Percentiles rank a stretch among this genome's conserved stretches.
phyloP scores from a whole-genome alignment of 441 rosid species.

The Theobroma grandiflorum region DNA sequence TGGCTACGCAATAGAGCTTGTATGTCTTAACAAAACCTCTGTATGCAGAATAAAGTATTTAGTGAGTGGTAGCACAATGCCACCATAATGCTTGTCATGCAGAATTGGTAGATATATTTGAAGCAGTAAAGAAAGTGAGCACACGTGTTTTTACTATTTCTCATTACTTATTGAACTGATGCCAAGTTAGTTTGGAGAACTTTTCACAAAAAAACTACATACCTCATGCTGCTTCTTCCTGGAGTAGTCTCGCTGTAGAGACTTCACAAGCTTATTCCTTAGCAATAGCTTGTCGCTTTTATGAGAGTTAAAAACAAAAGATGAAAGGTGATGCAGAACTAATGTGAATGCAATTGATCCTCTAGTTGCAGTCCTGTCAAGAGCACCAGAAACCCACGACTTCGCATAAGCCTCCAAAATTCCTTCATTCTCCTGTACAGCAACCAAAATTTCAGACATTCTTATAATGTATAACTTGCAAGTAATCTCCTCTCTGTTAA shows the following conservation, averaged over 20 bases:
- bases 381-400: constrained; percentile 81
- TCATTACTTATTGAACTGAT: neutral
- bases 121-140: neutral
- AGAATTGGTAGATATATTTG: neutral
- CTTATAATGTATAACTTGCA: neutral
- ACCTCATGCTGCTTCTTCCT: constrained; percentile 75
- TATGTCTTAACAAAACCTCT: neutral
- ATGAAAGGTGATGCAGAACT: constrained; percentile 75
- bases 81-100: neutral
- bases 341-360: constrained; percentile 69
- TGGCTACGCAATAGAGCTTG: neutral
- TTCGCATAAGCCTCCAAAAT: constrained; percentile 81
- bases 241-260: constrained; percentile 79
- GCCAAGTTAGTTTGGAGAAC: neutral
- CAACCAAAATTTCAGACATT: neutral
- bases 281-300: constrained; percentile 40
- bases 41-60: neutral
- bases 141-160: constrained; percentile 7
- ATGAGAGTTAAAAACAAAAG: constrained; percentile 53
- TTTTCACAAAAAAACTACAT: constrained; percentile 27
- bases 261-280: constrained; percentile 67
- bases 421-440: constrained; percentile 68
- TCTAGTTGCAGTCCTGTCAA: constrained; percentile 76
- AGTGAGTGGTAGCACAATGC: neutral
- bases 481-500: neutral